Evolutionary conservation across 2,329 filamentous ascomycete species (phyloP).

Genomic region (Sporothrix curviconia): DNA sequence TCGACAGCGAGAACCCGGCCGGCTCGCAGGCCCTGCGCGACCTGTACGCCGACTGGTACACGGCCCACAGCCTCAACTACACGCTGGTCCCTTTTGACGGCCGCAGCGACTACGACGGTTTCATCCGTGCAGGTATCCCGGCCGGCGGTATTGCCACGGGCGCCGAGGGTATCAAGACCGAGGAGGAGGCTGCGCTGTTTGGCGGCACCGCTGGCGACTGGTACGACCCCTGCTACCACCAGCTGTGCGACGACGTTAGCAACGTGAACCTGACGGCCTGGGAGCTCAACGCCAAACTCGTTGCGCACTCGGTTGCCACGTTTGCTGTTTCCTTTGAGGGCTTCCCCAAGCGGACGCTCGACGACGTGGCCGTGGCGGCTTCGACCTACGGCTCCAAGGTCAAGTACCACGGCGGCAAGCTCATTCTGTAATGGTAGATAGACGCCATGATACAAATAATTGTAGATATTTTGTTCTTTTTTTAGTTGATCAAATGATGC

Average conservation of each 20-base stretch:
- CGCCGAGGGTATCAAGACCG: constrained; percentile 69
- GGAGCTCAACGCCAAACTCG: constrained; percentile 57
- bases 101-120: constrained; percentile 72
- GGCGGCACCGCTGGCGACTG: constrained; percentile 61
- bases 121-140: constrained; percentile 66
- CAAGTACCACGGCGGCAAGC: constrained; percentile 46
- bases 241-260: constrained; percentile 52
- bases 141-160: constrained; percentile 71
- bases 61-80: constrained; percentile 54
- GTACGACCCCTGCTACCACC: constrained; percentile 56
- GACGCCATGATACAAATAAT: background rate
- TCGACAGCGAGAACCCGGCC: constrained; percentile 60
- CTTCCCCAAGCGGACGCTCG: constrained; percentile 49
- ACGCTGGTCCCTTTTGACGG: constrained; percentile 71
- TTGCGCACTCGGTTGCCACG: constrained; percentile 67
- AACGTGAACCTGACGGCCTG: constrained; percentile 56
- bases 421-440: constrained; percentile 44
- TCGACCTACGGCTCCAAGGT: constrained; percentile 28
- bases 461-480: constrained; percentile 5
- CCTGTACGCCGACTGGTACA: constrained; percentile 63
- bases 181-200: constrained; percentile 58
- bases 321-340: constrained; percentile 60
- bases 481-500: background rate
- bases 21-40: constrained; percentile 65
- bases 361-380: constrained; percentile 19